Conservation (phyloP, 1,284 basidiomycete species). For the Trametes pubescens region DNA sequence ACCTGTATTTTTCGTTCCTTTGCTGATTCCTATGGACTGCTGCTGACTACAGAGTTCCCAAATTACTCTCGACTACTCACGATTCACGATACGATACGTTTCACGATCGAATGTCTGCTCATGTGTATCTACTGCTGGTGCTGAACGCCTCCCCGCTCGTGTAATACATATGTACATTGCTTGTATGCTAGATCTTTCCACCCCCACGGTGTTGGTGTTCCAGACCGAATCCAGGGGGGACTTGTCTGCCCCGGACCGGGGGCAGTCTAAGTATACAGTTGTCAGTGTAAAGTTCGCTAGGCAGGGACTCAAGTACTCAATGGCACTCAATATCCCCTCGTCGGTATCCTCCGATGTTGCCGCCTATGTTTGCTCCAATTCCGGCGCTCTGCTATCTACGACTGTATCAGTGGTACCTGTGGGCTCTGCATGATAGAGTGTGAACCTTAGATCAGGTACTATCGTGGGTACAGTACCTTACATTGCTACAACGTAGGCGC, state of each 20-base stretch:
- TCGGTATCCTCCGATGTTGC: too few relatives aligned
- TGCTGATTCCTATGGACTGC: background rate
- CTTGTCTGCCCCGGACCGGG: background rate
- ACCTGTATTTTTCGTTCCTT: background rate
- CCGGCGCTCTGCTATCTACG: too few relatives aligned
- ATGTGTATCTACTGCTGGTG: background rate
- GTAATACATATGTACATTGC: conserved; percentile 4
- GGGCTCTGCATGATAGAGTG: too few relatives aligned
- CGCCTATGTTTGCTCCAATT: too few relatives aligned
- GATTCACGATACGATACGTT: background rate
- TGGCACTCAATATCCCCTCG: too few relatives aligned
- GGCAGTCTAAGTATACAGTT: too few relatives aligned
- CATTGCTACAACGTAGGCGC: too few relatives aligned
- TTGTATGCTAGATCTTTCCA: conserved; percentile 2
- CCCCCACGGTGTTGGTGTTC: background rate
- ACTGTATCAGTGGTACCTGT: too few relatives aligned
- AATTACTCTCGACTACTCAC: background rate
- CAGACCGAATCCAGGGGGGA: background rate
- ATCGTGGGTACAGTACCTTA: too few relatives aligned
- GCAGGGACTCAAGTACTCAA: too few relatives aligned
- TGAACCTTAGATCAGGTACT: too few relatives aligned
- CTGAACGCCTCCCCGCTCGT: conserved; percentile 3
- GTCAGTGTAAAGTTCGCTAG: too few relatives aligned
- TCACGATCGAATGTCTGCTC: background rate
- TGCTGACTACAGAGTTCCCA: background rate